Evolutionary conservation across 1,284 basidiomycete genomes (phyloP).

Genomic region (Puccinia polysora): DNA sequence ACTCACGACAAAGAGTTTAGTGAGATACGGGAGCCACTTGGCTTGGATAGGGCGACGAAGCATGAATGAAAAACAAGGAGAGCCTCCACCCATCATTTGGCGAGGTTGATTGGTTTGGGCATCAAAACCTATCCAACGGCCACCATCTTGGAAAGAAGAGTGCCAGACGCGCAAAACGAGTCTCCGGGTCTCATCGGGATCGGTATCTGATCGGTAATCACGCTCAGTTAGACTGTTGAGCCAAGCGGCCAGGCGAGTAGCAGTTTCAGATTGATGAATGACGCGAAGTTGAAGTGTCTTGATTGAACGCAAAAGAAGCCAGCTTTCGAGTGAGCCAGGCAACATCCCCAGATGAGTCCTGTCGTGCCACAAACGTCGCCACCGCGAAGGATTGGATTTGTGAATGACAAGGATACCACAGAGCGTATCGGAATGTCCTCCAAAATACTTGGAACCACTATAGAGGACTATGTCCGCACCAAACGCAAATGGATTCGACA

Average conservation of each 20-base stretch:
- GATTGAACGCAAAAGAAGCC: conserved; percentile 79
- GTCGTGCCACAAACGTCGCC: conserved; percentile 61
- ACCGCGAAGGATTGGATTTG: conserved; percentile 64
- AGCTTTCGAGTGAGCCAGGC: conserved; percentile 61
- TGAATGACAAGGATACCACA: conserved; percentile 68
- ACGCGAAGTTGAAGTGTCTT: conserved; percentile 68
- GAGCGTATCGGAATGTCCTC: conserved; percentile 81
- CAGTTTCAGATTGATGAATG: conserved; percentile 49
- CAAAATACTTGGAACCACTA: conserved; percentile 77
- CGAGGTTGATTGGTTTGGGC: conserved; percentile 13
- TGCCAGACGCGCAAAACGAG: conserved; percentile 31
- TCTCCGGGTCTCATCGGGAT: conserved; percentile 10
- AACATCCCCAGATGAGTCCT: conserved; percentile 64
- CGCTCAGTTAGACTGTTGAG: conserved; percentile 47
- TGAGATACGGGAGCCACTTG: conserved; percentile 38
- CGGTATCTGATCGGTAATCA: conserved; percentile 25
- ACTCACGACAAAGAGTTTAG: conserved; percentile 30
- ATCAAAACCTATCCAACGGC: conserved; percentile 36
- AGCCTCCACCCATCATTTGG: conserved; percentile 36
- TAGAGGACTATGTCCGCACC: conserved; percentile 71
- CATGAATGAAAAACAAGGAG: conserved; percentile 35
- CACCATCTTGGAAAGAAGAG: conserved; percentile 33
- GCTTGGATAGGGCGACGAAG: conserved; percentile 18
- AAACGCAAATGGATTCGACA: conserved; percentile 77
- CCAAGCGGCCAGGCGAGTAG: conserved; percentile 50